Conservation (phyloP, 2,329 filamentous ascomycete species). For the Triangularia setosa region DNA sequence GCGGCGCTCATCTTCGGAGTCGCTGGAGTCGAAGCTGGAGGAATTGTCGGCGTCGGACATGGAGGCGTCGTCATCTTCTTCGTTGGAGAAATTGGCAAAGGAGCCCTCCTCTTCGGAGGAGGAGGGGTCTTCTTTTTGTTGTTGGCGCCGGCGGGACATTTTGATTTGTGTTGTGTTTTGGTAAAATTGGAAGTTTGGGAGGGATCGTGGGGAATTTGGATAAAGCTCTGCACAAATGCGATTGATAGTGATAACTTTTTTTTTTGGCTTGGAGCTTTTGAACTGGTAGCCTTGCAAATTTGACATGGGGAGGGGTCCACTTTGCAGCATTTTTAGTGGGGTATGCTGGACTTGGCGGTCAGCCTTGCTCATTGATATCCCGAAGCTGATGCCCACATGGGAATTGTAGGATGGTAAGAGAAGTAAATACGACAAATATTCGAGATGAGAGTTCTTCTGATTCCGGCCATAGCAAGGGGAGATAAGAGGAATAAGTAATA, state of each 20-base stretch:
- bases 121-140: constrained; percentile 19
- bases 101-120: constrained; percentile 28
- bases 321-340: constrained; percentile 9
- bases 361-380: constrained; percentile 5
- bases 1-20: not conserved
- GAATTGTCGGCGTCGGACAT: constrained; percentile 16
- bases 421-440: too few relatives aligned
- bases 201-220: constrained; percentile 8
- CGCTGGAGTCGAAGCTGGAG: constrained; percentile 10
- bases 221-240: not conserved
- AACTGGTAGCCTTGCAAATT: constrained; percentile 23
- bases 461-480: too few relatives aligned
- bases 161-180: not conserved
- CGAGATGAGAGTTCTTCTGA: too few relatives aligned
- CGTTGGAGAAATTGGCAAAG: constrained; percentile 25
- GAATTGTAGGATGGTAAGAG: not conserved
- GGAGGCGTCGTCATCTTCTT: constrained; percentile 20
- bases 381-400: not conserved
- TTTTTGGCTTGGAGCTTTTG: constrained; percentile 15
- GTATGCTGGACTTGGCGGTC: not conserved
- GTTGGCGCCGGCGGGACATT: constrained; percentile 20
- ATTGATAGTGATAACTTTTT: constrained; percentile 16
- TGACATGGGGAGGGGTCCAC: constrained; percentile 6
- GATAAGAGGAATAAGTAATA: too few relatives aligned
- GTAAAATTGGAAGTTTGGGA: not conserved